phyloP scores from a whole-genome alignment of 805 yeast species.

The Scheffersomyces spartinae region DNA sequence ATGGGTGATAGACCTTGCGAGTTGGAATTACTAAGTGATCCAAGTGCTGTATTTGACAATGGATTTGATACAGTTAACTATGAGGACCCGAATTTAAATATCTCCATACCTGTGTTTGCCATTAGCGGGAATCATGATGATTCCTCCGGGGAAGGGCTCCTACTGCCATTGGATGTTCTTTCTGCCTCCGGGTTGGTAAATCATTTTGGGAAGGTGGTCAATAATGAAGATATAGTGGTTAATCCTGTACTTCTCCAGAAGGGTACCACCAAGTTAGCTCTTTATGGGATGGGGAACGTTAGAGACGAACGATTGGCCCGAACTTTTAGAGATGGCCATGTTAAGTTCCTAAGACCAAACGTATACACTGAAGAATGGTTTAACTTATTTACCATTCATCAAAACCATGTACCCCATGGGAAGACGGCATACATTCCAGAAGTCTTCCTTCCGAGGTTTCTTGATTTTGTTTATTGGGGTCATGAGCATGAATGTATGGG shows the following conservation, averaged over 20 bases:
- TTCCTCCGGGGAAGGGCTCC: constrained; percentile 74
- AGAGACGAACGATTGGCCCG: constrained; percentile 82
- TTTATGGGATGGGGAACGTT: constrained; percentile 82
- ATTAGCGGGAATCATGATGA: constrained; percentile 97
- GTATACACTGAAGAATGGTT: constrained; percentile 60
- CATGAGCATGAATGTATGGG: constrained; percentile 95
- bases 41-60: constrained; percentile 45
- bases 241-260: constrained; percentile 74
- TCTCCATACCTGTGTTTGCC: constrained; percentile 82
- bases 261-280: constrained; percentile 70
- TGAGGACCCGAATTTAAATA: constrained; percentile 83
- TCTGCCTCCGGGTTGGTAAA: constrained; percentile 75
- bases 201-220: constrained; percentile 76
- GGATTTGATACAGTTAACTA: constrained; percentile 69
- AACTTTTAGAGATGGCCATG: constrained; percentile 70
- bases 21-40: constrained; percentile 73
- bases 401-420: constrained; percentile 77
- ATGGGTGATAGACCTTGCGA: constrained; percentile 84
- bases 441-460: constrained; percentile 63
- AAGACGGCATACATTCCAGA: constrained; percentile 81
- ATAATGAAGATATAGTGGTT: constrained; percentile 63
- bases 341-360: constrained; percentile 65
- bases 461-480: constrained; percentile 89
- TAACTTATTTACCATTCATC: constrained; percentile 79
- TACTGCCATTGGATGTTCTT: constrained; percentile 79